Evolutionary conservation across 2,329 filamentous ascomycete species (phyloP), one percentile per base, ranked within the genome.

Genomic region (Nectriaceae sp.): DNA sequence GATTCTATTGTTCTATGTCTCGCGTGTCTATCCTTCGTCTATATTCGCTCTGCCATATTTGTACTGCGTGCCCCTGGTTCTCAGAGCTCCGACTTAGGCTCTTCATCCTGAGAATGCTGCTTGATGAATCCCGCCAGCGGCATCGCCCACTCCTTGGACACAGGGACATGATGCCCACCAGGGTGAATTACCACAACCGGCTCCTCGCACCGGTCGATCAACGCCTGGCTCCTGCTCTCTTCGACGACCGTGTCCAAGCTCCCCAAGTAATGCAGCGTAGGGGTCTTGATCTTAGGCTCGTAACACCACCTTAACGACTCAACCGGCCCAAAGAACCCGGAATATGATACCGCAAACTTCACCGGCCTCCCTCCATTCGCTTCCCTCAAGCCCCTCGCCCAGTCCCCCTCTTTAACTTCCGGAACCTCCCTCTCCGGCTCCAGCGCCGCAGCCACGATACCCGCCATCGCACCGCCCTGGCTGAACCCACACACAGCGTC

Each of bases 81-180:
- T 39, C 46, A 66, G n/a, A 66, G 44, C 21, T 51, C 63, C 48
- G 54, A 58, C 50, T 55, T 62, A n/a, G 46, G 47, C 21, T 60
- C 57, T 11, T 60, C 52, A 1, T 67, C 58, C 37, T 67, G 51
- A 18, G 60, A 60, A 42, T 73, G 64, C 43, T 72, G 66, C 59
- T 69, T 73, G 47, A 94, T 83, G 64, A 92, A 96, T 1, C 78
- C 83, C 4, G 87, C 84, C 55, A 95, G 70, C 24, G 87, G 87
- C 75, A 87, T 85, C 18, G 87, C 83, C 80, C 88, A 94, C 57
- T 91, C 87, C 73, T 88, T 90, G 57, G 86, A 83, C 50, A 90
- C 84, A 0, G 93, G 93, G 62, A 97, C 81, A 63, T 96, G 91
- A 68, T 97, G 93, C 0, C 92, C 92, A 6, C 93, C 93, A 1